These are phyloP conservation scores for Suhomyces sp. DNA, from an alignment of 805 yeast species.

Conservation along the genomic window DNA sequence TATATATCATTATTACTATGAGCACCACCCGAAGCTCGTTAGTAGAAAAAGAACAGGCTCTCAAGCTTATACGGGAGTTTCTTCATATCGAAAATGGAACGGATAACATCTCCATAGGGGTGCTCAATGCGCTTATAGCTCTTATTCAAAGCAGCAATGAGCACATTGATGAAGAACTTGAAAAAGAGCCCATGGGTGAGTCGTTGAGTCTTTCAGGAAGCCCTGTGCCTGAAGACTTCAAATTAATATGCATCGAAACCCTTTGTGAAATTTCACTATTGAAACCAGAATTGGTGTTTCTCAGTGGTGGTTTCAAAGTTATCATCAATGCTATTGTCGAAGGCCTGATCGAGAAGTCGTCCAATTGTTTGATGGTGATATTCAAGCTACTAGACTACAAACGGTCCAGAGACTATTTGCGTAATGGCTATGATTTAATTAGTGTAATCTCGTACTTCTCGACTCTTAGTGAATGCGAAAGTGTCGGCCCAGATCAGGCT, in stretches of 20 bases:
- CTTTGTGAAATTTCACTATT: slow-evolving; percentile 35
- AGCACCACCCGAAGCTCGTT: slow-evolving; percentile 52
- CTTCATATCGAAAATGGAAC: slow-evolving; percentile 52
- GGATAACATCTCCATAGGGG: slow-evolving; percentile 54
- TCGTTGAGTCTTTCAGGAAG: background rate
- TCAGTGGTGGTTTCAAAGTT: slow-evolving; percentile 54
- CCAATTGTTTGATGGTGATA: slow-evolving; percentile 41
- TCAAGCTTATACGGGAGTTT: slow-evolving; percentile 65
- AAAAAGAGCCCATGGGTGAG: background rate
- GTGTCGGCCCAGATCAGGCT: slow-evolving; percentile 6
- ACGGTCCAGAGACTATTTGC: slow-evolving; percentile 47
- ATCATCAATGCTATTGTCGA: slow-evolving; percentile 35
- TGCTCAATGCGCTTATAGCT: slow-evolving; percentile 59
- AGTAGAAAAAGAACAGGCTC: slow-evolving; percentile 72
- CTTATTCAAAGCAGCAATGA: slow-evolving; percentile 10
- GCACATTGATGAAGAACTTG: background rate
- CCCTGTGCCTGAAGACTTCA: slow-evolving; percentile 28
- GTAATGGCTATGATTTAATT: slow-evolving; percentile 62
- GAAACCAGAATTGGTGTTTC: slow-evolving; percentile 43
- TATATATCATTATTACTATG: slow-evolving; percentile 61
- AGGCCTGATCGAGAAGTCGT: slow-evolving; percentile 17
- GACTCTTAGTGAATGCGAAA: slow-evolving; percentile 36
- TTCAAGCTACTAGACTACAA: slow-evolving; percentile 58
- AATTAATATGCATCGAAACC: slow-evolving; percentile 44
- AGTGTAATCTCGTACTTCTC: slow-evolving; percentile 69